Evolutionary conservation across 441 rosid species (phyloP).

Genomic region (Kokia cookei): DNA sequence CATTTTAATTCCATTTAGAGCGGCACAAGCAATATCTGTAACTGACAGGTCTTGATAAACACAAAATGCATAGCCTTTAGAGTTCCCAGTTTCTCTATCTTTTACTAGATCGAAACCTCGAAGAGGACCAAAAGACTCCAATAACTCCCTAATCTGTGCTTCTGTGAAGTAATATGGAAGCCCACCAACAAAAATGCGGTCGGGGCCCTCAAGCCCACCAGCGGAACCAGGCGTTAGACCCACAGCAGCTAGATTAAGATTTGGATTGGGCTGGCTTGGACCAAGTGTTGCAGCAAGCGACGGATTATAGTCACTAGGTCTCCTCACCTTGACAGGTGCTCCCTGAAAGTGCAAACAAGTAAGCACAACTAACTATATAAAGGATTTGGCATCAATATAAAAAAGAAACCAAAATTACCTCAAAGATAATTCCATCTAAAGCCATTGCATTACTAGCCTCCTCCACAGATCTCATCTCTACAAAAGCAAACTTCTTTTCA

Average conservation of each 20-base stretch:
- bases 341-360: conserved; percentile 43
- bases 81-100: conserved; percentile 97
- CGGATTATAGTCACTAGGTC: conserved; percentile 98
- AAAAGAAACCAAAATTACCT: conserved; percentile 39
- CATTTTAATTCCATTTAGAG: conserved; percentile 93
- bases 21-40: conserved; percentile 94
- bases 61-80: conserved; percentile 96
- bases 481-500: conserved; percentile 98
- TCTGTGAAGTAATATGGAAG: conserved; percentile 97
- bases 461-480: conserved; percentile 98
- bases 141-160: conserved; percentile 84
- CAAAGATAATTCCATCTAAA: conserved; percentile 91
- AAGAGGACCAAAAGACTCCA: conserved; percentile 89
- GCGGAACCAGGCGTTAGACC: conserved; percentile 90
- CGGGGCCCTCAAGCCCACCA: conserved; percentile 97
- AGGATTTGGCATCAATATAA: background rate
- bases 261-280: conserved; percentile 93
- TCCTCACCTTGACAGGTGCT: conserved; percentile 96
- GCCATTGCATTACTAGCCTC: conserved; percentile 99
- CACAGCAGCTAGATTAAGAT: conserved; percentile 92
- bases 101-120: conserved; percentile 96
- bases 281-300: conserved; percentile 96
- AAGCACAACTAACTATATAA: background rate
- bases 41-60: conserved; percentile 88
- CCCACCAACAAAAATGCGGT: conserved; percentile 96